Conservation (phyloP, 805 yeast genomes). For the Candida odintsovae region DNA sequence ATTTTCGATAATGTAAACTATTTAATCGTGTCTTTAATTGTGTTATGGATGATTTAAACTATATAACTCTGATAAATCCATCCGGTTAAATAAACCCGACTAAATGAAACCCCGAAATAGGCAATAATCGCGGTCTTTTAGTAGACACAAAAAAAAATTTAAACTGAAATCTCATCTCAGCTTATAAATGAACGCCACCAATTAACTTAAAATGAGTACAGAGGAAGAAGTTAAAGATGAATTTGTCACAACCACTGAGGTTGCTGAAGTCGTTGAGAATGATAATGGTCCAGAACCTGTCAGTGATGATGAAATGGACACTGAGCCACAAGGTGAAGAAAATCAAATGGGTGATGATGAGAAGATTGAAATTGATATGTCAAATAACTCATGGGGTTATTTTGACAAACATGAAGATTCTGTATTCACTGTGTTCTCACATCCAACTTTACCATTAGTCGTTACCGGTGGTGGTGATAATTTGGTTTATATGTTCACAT, state of each 20-base stretch:
- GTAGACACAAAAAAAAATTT: background rate
- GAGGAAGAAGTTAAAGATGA: conserved; percentile 23
- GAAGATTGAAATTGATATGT: conserved; percentile 72
- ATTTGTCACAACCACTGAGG: conserved; percentile 38
- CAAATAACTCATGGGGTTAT: conserved; percentile 84
- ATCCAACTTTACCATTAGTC: conserved; percentile 80
- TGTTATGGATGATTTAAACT: too few relatives aligned
- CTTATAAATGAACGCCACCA: background rate
- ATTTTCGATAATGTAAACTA: too few relatives aligned
- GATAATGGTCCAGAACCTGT: conserved; percentile 23
- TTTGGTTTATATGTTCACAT: conserved; percentile 85
- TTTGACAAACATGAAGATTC: conserved; percentile 91
- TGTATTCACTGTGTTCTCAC: conserved; percentile 72
- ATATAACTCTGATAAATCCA: too few relatives aligned
- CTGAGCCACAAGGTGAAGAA: conserved; percentile 28
- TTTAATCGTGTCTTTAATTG: too few relatives aligned
- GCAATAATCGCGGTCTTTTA: background rate
- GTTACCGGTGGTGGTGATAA: conserved; percentile 97
- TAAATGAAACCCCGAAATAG: background rate
- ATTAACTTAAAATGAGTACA: conserved; percentile 1
- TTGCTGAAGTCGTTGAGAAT: conserved; percentile 33
- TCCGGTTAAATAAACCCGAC: background rate
- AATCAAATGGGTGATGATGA: conserved; percentile 32
- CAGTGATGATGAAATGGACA: conserved; percentile 28
- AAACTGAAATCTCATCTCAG: background rate